Evolutionary conservation across 345 rosid genomes (phyloP), one percentile per base, ranked within the genome.

Genomic region (Syzygium aromaticum): DNA sequence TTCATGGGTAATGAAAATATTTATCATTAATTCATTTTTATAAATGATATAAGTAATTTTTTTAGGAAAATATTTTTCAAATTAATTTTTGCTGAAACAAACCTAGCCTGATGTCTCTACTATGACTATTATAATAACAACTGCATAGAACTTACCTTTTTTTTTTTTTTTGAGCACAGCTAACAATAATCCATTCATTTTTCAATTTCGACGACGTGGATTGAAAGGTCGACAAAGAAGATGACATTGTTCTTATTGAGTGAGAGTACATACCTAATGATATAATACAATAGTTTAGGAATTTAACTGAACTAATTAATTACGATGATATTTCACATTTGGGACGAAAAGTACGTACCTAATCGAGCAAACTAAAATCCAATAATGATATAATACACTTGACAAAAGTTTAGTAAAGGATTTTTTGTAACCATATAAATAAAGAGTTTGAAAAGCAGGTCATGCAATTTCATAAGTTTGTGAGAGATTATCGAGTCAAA

Each of bases 181-280:
- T 43, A 43, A 43, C 46, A 43, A 43, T 43, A 43, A 43, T 43
- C 46, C 7, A 43, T 43, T 43, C 46, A 43, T 43, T 43, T 43
- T 43, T 43, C 46, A 43, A 0, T 5, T 59, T 59, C 2, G 3
- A 59, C 3, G 3, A 5, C 11, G 3, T 0, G 2, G 3, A 57
- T 57, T 57, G 28, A 11, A 57, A 57, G 28, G 28, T 57, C 23
- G 7, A n/a, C 15, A 25, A 6, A 57, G 30, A 57, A 57, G 30
- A 25, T 11, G 15, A 5, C 27, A 25, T 25, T 25, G 14, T 11
- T 59, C 3, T 1, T 5, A 59, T 59, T 1, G 23, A 54, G 57
- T 8, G 57, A 2, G 3, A n/a, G n/a, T n/a, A n/a, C n/a, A n/a
- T n/a, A n/a, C n/a, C n/a, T n/a, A n/a, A n/a, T n/a, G n/a, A n/a